phyloP scores from a whole-genome alignment of 257 asterid genomes.

The Nyctanthes arbortristis region DNA sequence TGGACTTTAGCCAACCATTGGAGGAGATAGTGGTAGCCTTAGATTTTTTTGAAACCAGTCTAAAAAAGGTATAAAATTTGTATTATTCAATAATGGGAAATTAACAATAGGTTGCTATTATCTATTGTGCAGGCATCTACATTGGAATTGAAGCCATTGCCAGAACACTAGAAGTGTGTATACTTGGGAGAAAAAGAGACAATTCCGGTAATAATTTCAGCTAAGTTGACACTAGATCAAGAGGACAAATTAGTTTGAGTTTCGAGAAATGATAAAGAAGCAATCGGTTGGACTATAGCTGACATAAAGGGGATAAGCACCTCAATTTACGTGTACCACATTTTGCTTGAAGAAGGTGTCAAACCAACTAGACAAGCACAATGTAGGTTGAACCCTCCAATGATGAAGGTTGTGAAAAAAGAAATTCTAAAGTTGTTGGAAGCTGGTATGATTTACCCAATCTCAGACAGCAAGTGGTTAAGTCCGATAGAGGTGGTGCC shows the following conservation, averaged over 20 bases:
- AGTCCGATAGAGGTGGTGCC: neutral
- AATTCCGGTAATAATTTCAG: slow-evolving; percentile 1
- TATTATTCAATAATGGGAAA: too few species aligned
- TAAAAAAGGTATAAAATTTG: too few species aligned
- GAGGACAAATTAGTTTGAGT: neutral
- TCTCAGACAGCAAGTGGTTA: neutral
- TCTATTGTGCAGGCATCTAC: neutral
- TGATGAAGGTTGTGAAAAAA: slow-evolving; percentile 6
- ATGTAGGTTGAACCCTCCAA: neutral
- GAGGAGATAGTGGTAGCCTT: too few species aligned
- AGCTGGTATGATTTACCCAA: neutral
- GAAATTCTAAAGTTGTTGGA: neutral
- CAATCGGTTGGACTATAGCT: slow-evolving; percentile 7
- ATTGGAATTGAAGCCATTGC: neutral
- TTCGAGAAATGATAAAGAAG: neutral
- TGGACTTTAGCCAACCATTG: too few species aligned
- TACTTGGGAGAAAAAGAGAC: neutral
- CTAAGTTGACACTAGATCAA: neutral
- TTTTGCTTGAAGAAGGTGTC: neutral
- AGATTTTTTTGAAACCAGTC: too few species aligned
- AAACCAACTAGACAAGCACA: neutral
- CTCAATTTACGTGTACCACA: neutral
- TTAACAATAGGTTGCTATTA: neutral
- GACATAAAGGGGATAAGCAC: slow-evolving; percentile 9
- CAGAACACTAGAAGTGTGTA: neutral